Evolutionary conservation across 2,329 filamentous ascomycete genomes (phyloP).

Genomic region (Cercospora sp.): DNA sequence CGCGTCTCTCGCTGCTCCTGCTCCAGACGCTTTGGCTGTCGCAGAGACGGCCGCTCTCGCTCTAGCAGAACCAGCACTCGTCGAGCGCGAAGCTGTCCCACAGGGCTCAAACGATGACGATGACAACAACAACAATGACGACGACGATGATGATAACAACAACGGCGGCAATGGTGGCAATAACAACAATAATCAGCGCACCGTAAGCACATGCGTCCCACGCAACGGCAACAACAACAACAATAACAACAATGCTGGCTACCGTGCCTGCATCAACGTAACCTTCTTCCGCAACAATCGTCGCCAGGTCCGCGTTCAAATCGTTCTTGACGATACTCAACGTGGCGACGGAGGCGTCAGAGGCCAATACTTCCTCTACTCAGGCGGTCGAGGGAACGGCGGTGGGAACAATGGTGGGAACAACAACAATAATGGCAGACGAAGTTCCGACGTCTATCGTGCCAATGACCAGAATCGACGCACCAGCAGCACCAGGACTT

Average conservation of each 20-base stretch:
- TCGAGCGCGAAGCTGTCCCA: neutral
- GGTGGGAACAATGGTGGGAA: neutral
- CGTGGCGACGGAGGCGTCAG: neutral
- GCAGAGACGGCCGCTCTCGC: neutral
- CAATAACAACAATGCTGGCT: conserved; percentile 1
- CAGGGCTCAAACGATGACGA: neutral
- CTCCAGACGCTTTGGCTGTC: neutral
- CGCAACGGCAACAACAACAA: neutral
- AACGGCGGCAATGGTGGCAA: neutral
- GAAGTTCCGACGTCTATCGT: neutral
- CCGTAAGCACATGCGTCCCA: neutral
- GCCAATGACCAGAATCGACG: neutral
- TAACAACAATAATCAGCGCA: neutral
- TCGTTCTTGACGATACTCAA: neutral
- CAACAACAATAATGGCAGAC: neutral
- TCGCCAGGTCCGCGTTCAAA: neutral
- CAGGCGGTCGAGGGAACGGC: neutral
- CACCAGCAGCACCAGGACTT: neutral
- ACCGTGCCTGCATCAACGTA: neutral
- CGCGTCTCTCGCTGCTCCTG: neutral
- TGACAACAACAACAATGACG: neutral
- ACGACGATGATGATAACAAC: neutral
- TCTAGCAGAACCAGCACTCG: neutral
- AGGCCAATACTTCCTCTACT: neutral
- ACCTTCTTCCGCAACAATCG: neutral